Evolutionary conservation across 106 monocot genomes (phyloP), one percentile per base, ranked within the genome.

Genomic region (Allium cepa): DNA sequence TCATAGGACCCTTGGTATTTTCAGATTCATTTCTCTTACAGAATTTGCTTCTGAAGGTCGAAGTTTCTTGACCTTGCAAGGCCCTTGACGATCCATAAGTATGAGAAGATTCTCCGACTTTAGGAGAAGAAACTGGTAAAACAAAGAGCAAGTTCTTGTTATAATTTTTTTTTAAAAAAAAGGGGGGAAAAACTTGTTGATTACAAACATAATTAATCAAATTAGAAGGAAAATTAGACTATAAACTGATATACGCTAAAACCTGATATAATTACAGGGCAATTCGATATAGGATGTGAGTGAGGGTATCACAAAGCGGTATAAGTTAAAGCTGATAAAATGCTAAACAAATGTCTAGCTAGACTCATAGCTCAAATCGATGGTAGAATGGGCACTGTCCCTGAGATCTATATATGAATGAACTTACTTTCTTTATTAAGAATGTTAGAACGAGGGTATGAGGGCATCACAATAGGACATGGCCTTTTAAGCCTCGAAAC

Each of bases 401-500:
- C n/a, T n/a, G n/a, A n/a, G n/a, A n/a, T n/a, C n/a, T 22, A 22
- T 22, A 22, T 22, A 22, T 22, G 22, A 22, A 22, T 22, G 22
- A 22, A 22, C 22, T 68, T 80, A 93, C 93, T 81, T 78, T 88
- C 83, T 71, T 79, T 76, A 27, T 73, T 80, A 58, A 73, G 68
- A 22, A 22, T 22, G 22, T 0, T 47, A 67, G 90, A 80, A 76
- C 88, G 87, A 60, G 80, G 78, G 27, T 85, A 81, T 1, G 79
- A 62, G 10, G 90, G 60, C 10, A 87, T 7, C 11, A 56, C 56
- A 77, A 69, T 85, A 68, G 77, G 17, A 36, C 90, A 66, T 52
- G 78, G 71, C 67, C 87, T 87, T 80, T 94, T 94, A 10, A 72
- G 64, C 45, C 90, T 76, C 47, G 94, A 59, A 63, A 81, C 27